Evolutionary conservation across 2,329 filamentous ascomycete species (phyloP), one percentile per base, ranked within the genome.

Genomic region (Pseudogymnoascus sp.): DNA sequence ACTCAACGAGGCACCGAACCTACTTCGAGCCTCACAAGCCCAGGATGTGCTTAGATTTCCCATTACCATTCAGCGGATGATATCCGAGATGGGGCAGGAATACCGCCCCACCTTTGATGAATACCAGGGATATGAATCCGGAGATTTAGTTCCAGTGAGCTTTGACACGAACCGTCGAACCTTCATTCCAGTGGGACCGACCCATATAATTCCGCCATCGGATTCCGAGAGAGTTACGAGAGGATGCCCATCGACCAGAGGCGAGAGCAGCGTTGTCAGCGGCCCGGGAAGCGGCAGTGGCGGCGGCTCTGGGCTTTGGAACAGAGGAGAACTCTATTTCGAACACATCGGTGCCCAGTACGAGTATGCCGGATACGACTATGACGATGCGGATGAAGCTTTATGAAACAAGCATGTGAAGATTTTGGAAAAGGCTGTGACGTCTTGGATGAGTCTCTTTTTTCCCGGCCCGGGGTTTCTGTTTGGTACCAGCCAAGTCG

Each of bases 231-330:
- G 51, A 57, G 51, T 19, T 57, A 57, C 51, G 5, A 34, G 51
- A 28, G 45, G 45, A 34, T 57, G 3, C 10, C 14, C 51, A 34
- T 57, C 51, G 2, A 57, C 51, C 28, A 57, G 51, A 14, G 51
- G 51, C 51, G 51, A 57, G 51, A 57, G 51, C 16, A 57, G 51
- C 25, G 51, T 57, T n/a, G 51, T 57, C 51, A 57, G 51, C 8
- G 51, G 51, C n/a, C 25, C 25, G 2, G 25, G 25, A 34, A 57
- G 25, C n/a, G 51, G 51, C 10, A 57, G 51, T 16, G 51, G 51
- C 28, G 7, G 28, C 28, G 25, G 51, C 25, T 57, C 51, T 10
- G 51, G 51, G 4, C 51, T 57, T 57, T 57, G 51, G 51, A 57
- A 57, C 3, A 57, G 25, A 34, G 51, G 25, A 4, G 51, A 57